Conservation (phyloP, 139 green algal species). For the Deuterostichococcus epilithicus region DNA sequence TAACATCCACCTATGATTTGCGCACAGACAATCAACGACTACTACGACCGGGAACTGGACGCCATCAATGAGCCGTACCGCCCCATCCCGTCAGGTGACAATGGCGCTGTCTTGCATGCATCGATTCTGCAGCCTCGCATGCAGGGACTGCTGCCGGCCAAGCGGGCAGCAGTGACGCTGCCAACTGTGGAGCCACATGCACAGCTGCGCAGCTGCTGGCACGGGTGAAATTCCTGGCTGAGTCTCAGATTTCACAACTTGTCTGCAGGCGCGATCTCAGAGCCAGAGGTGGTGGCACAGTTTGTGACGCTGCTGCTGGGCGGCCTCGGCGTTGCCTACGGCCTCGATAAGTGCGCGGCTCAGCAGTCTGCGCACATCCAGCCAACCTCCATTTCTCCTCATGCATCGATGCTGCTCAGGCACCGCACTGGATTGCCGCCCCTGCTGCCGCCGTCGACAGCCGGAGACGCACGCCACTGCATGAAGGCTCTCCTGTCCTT, state of each 20-base stretch:
- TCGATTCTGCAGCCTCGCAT: background rate
- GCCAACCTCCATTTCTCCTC: no score
- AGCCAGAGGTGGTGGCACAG: slow-evolving; percentile 83
- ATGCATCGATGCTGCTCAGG: background rate
- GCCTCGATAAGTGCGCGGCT: slow-evolving; percentile 68
- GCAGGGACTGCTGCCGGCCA: background rate
- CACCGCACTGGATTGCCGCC: no score
- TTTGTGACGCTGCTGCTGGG: slow-evolving; percentile 81
- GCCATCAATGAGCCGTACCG: slow-evolving; percentile 99
- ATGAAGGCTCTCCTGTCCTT: background rate
- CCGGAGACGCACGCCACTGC: no score
- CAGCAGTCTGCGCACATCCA: no score
- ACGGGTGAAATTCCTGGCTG: background rate
- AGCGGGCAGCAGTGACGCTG: background rate
- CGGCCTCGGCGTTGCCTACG: slow-evolving; percentile 75
- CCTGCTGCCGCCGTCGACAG: no score
- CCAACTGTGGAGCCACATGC: background rate
- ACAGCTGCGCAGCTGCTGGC: background rate
- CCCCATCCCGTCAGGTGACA: slow-evolving; percentile 91
- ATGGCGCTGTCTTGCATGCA: no score
- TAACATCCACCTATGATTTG: no score
- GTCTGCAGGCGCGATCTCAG: slow-evolving; percentile 71
- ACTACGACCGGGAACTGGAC: slow-evolving; percentile 97
- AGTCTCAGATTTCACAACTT: background rate
- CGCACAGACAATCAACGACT: slow-evolving; percentile 97